phyloP scores from a whole-genome alignment of 257 asterid species.

The Sherardia arvensis region DNA sequence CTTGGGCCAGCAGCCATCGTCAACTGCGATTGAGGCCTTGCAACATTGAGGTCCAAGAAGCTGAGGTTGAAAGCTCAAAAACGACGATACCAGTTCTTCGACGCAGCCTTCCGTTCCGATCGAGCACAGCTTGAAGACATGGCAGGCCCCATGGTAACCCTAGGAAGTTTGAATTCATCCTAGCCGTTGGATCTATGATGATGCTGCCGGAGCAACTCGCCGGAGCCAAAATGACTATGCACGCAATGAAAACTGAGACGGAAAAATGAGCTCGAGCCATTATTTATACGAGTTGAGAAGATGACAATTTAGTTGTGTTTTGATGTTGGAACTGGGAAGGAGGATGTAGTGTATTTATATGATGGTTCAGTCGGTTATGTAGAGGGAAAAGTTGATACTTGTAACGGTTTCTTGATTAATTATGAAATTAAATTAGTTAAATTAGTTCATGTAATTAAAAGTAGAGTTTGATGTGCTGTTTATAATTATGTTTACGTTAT shows the following conservation, averaged over 20 bases:
- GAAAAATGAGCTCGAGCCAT: slow-evolving; percentile 1
- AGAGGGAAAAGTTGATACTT: background rate
- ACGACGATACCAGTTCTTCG: slow-evolving; percentile 13
- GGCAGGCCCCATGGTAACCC: slow-evolving; percentile 10
- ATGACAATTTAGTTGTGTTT: background rate
- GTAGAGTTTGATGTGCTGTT: too few relatives aligned
- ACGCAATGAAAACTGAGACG: background rate
- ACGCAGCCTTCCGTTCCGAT: slow-evolving; percentile 17
- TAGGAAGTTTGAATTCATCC: background rate
- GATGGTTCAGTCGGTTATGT: too few relatives aligned
- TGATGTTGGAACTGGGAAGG: background rate
- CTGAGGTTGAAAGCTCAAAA: slow-evolving; percentile 6
- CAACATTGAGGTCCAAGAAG: slow-evolving; percentile 24
- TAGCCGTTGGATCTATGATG: background rate
- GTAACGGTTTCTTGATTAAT: background rate
- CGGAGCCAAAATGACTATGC: slow-evolving; percentile 7
- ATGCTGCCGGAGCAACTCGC: background rate
- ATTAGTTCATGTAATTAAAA: too few relatives aligned
- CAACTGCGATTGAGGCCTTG: slow-evolving; percentile 11
- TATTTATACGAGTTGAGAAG: background rate
- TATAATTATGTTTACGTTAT: too few relatives aligned
- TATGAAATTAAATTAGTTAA: background rate
- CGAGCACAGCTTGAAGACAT: slow-evolving; percentile 16
- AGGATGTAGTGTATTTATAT: too few relatives aligned
- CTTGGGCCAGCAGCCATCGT: slow-evolving; percentile 24